Conservation (phyloP, 257 asterid genomes). For the Solanum arcanum region DNA sequence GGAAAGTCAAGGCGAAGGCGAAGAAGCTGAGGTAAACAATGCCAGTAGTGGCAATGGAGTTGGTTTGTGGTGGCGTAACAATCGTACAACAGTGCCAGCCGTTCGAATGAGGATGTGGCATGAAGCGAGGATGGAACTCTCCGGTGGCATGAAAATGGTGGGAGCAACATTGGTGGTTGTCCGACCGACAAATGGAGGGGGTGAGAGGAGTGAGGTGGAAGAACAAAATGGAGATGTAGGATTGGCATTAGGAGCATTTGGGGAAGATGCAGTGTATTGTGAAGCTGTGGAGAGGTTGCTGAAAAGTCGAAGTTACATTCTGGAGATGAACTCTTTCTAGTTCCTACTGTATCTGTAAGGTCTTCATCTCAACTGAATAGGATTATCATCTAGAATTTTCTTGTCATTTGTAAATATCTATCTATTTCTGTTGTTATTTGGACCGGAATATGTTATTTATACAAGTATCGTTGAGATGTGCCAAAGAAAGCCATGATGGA, state of each 20-base stretch:
- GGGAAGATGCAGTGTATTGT: conserved; percentile 18
- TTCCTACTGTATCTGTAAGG: neutral
- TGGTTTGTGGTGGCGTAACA: conserved; percentile 44
- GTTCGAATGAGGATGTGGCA: conserved; percentile 60
- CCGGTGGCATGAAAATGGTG: conserved; percentile 29
- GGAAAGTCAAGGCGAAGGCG: conserved; percentile 8
- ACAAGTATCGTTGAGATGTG: neutral
- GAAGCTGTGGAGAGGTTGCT: conserved; percentile 44
- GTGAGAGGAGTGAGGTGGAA: conserved; percentile 22
- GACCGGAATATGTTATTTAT: neutral
- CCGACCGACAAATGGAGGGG: conserved; percentile 17
- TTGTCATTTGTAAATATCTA: neutral
- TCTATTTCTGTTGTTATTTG: neutral
- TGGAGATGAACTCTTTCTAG: conserved; percentile 62
- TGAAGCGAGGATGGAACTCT: conserved; percentile 32
- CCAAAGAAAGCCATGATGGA: neutral
- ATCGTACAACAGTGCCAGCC: conserved; percentile 50
- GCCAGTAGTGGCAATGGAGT: neutral
- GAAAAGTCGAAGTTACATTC: conserved; percentile 40
- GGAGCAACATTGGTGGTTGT: conserved; percentile 61
- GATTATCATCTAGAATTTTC: neutral
- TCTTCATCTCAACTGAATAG: neutral
- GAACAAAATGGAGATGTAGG: conserved; percentile 30
- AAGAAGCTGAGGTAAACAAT: conserved; percentile 5
- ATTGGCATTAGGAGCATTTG: conserved; percentile 41